A percentile compares a stretch with the other conserved stretches of the same genome.
Conservation (phyloP, 257 asterid genomes). For the Solanum boliviense region DNA sequence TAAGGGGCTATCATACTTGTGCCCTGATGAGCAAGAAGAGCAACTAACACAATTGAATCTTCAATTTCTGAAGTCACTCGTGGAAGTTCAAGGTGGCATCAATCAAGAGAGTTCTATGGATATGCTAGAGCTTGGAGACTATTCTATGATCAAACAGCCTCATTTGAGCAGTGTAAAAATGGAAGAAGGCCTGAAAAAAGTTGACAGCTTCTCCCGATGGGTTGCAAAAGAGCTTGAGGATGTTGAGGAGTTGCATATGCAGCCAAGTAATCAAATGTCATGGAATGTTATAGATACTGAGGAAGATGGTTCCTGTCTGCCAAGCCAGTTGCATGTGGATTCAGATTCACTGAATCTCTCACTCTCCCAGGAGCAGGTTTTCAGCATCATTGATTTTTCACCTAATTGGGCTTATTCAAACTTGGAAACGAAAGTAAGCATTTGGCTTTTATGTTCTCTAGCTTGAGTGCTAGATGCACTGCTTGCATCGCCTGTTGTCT, state of each 20-base stretch:
- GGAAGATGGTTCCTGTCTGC: constrained; percentile 43
- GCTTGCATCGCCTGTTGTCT: background rate
- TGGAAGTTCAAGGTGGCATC: constrained; percentile 21
- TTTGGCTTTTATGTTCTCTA: background rate
- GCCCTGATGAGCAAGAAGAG: constrained; percentile 35
- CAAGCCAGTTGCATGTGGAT: constrained; percentile 57
- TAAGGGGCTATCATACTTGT: constrained; percentile 18
- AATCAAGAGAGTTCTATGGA: constrained; percentile 33
- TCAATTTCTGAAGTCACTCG: constrained; percentile 30
- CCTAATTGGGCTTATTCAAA: constrained; percentile 69
- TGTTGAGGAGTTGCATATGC: constrained; percentile 50
- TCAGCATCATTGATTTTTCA: constrained; percentile 64
- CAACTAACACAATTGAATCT: constrained; percentile 24
- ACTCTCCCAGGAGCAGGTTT: constrained; percentile 74
- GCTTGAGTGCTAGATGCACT: background rate
- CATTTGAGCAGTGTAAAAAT: constrained; percentile 42
- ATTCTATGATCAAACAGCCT: constrained; percentile 44
- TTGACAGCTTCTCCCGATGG: constrained; percentile 96
- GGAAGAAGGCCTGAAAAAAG: constrained; percentile 81
- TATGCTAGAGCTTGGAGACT: constrained; percentile 29
- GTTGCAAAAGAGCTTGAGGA: constrained; percentile 76
- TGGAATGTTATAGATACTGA: constrained; percentile 64
- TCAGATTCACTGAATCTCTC: constrained; percentile 56
- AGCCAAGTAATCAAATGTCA: constrained; percentile 42
- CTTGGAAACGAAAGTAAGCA: constrained; percentile 51